Percentiles rank a stretch among this genome's conserved stretches.
phyloP scores from a whole-genome alignment of 2,329 filamentous ascomycete genomes.

The Emydomyces testavorans region DNA sequence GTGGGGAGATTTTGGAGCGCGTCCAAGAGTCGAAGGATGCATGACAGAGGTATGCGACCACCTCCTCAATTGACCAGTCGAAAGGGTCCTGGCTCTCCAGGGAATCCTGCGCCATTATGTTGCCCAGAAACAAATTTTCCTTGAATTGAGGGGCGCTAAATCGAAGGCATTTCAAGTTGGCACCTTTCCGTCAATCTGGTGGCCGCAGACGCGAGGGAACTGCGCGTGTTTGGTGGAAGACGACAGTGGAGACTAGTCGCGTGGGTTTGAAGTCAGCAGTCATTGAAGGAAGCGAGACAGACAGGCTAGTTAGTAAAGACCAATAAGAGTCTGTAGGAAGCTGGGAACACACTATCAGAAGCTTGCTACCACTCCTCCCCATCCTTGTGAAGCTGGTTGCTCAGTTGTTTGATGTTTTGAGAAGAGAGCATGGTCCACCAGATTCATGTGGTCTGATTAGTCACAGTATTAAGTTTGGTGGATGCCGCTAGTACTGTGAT shows the following conservation, averaged over 20 bases:
- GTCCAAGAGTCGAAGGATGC: constrained; percentile 37
- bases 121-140: not conserved
- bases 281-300: not conserved
- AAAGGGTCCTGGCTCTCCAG: constrained; percentile 49
- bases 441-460: not conserved
- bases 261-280: not conserved
- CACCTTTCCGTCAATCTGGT: not conserved
- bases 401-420: not conserved
- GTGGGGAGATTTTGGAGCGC: constrained; percentile 20
- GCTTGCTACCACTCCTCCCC: not conserved
- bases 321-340: not conserved
- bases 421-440: not conserved
- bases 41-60: constrained; percentile 55
- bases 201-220: not conserved
- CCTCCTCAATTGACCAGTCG: constrained; percentile 56
- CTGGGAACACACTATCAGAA: not conserved
- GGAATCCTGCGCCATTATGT: not conserved
- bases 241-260: not conserved
- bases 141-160: not conserved
- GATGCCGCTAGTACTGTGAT: too few relatives aligned
- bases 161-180: not conserved
- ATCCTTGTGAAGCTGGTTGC: not conserved
- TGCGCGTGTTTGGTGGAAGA: not conserved
- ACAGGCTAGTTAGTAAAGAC: not conserved
- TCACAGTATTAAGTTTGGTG: too few relatives aligned